Evolutionary conservation across 441 rosid species (phyloP).

Genomic region (Erodium trifolium): DNA sequence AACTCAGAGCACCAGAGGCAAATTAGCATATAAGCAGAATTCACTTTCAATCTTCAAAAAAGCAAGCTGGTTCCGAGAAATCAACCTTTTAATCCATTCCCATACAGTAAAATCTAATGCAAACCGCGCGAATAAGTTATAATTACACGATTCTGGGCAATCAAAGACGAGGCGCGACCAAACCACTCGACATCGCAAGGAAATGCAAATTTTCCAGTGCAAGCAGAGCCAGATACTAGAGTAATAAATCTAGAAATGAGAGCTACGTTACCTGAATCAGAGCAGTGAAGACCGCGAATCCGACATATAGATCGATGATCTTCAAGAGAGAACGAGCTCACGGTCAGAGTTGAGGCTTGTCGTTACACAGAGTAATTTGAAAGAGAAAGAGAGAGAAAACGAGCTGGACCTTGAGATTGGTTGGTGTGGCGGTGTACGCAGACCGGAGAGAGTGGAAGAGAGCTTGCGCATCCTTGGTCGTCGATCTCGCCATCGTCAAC

Average conservation of each 20-base stretch:
- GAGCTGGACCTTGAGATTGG: slow-evolving; percentile 53
- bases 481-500: slow-evolving; percentile 59
- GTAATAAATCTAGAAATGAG: not conserved
- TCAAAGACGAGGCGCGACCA: not conserved
- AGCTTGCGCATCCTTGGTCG: slow-evolving; percentile 62
- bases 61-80: not conserved
- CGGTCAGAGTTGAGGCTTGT: not conserved
- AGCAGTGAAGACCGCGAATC: slow-evolving; percentile 73
- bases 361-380: not conserved
- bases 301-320: slow-evolving; percentile 85
- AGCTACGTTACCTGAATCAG: slow-evolving; percentile 52
- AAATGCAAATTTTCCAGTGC: not conserved
- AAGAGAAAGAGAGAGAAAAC: not conserved
- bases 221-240: not conserved
- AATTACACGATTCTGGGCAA: not conserved
- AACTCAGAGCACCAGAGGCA: not conserved
- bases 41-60: not conserved
- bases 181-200: not conserved
- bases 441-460: slow-evolving; percentile 75
- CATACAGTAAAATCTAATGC: not conserved
- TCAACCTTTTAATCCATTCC: not conserved
- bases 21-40: not conserved
- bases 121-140: not conserved
- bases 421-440: slow-evolving; percentile 79
- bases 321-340: slow-evolving; percentile 20